A percentile compares a stretch with the other conserved stretches of the same genome.
phyloP scores from a whole-genome alignment of 2,329 filamentous ascomycete species.

The Atkinsonella texensis region DNA sequence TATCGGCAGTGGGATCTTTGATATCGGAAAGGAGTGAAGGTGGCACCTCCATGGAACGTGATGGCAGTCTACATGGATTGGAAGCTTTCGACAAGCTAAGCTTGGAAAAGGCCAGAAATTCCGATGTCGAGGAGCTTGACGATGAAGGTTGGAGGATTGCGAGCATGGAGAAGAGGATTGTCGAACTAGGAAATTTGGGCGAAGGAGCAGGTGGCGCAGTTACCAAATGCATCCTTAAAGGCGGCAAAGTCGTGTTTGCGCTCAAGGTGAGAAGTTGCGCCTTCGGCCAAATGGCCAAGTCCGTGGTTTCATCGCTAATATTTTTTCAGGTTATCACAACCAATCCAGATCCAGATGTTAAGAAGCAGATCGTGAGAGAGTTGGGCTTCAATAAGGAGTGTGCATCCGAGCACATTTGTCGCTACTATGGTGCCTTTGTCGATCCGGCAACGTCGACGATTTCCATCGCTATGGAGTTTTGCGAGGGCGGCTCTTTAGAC shows the following conservation, averaged over 20 bases:
- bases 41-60: constrained; percentile 66
- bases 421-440: constrained; percentile 94
- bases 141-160: constrained; percentile 93
- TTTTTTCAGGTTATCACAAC: constrained; percentile 81
- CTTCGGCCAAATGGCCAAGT: neutral
- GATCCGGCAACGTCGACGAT: constrained; percentile 94
- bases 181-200: constrained; percentile 78
- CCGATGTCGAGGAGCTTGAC: constrained; percentile 90
- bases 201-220: constrained; percentile 95
- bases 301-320: constrained; percentile 10
- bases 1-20: constrained; percentile 75
- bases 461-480: constrained; percentile 98
- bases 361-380: constrained; percentile 95
- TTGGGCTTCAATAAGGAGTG: constrained; percentile 97
- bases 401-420: constrained; percentile 89
- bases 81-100: constrained; percentile 70
- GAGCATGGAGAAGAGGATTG: constrained; percentile 75
- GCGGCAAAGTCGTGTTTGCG: constrained; percentile 88
- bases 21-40: constrained; percentile 73
- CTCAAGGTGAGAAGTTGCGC: constrained; percentile 56
- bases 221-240: constrained; percentile 78
- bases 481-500: constrained; percentile 90
- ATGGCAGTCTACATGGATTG: constrained; percentile 66
- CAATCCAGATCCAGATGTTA: constrained; percentile 93
- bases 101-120: constrained; percentile 66